Base-by-base conservation (phyloP, 116 monocot genomes). In the Cymodocea nodosa region DNA sequence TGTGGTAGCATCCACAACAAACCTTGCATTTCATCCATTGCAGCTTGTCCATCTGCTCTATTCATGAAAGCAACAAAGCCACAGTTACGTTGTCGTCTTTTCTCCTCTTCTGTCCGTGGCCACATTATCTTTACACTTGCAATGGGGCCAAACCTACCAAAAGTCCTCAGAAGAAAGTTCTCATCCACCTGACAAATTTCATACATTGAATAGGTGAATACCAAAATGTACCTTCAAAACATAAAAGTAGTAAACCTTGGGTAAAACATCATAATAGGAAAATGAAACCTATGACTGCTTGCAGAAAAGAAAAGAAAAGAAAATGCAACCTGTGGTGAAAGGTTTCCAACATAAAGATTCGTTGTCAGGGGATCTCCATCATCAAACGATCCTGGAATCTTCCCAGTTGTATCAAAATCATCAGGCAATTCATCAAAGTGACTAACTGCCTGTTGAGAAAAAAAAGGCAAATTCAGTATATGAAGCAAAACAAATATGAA, bases 1-100 rank as follows among this genome's bases (percentile, higher is more conserved):
- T 5, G 9, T 23, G 56, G 56, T 12, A 44, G 11, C 44, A 0
- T 35, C 16, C 12, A 18, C 14, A 61, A 52, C 10, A 24, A 49
- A 99, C 99, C 99, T 92, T 99, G 92, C 99, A 99, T 99, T 83
- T 99, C 99, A 84, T 99, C 99, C 64, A 92, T 99, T 10, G 99
- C 99, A 73, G 99, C 92, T 53, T 99, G 99, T 60, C 89, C 99
- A 73, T 99, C 99, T 16, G 71, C 78, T 79, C 99, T 83, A 57
- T 99, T 99, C 99, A 99, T 99, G 74, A 99, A 99, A 68, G 99
- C 99, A 70, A 99, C 99, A 79, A 99, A 99, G 17, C 99, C 99
- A 80, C 99, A 99, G 77, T 99, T 99, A 74, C 99, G 82, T 81
- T 92, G 92, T 77, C 92, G 70, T 60, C 86, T 78, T 35, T 80